Conservation (phyloP, 371 early-diverging fungal genomes). For the Rhizopus delemar region DNA sequence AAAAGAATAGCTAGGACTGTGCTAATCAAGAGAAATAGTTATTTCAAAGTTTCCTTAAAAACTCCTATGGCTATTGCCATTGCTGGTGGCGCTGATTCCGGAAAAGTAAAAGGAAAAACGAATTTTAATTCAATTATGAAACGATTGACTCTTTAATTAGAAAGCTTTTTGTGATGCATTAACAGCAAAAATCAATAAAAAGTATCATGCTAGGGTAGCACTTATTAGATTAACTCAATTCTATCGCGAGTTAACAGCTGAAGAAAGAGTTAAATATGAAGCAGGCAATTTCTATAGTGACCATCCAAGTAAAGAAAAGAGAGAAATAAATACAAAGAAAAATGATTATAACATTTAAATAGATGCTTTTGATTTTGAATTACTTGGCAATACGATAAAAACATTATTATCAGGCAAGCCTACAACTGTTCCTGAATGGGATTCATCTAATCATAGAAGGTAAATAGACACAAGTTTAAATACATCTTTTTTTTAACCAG, state of each 20-base stretch:
- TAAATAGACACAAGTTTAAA: constrained; percentile 14
- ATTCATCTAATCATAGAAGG: constrained; percentile 47
- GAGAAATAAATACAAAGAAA: constrained; percentile 13
- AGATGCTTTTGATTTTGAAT: constrained; percentile 63
- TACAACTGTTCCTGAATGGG: constrained; percentile 56
- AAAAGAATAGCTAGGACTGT: not conserved
- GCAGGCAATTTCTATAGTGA: constrained; percentile 52
- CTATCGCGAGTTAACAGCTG: constrained; percentile 51
- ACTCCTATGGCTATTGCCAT: constrained; percentile 47
- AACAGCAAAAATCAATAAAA: constrained; percentile 26
- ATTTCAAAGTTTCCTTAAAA: constrained; percentile 46
- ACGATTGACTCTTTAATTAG: constrained; percentile 1
- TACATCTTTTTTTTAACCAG: not conserved
- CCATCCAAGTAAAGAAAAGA: constrained; percentile 48
- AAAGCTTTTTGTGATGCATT: constrained; percentile 31
- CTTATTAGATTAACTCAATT: constrained; percentile 58
- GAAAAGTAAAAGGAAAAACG: constrained; percentile 33
- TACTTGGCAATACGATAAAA: constrained; percentile 46
- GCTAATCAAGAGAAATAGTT: constrained; percentile 19
- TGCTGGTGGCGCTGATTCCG: constrained; percentile 48
- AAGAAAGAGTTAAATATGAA: constrained; percentile 43
- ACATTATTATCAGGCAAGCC: constrained; percentile 47
- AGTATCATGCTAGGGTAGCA: constrained; percentile 38
- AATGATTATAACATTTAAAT: not conserved
- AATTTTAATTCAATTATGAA: not conserved